These are phyloP conservation scores for Exophiala viscosa DNA, from an alignment of 2,329 filamentous ascomycete genomes.

Conservation along the genomic window DNA sequence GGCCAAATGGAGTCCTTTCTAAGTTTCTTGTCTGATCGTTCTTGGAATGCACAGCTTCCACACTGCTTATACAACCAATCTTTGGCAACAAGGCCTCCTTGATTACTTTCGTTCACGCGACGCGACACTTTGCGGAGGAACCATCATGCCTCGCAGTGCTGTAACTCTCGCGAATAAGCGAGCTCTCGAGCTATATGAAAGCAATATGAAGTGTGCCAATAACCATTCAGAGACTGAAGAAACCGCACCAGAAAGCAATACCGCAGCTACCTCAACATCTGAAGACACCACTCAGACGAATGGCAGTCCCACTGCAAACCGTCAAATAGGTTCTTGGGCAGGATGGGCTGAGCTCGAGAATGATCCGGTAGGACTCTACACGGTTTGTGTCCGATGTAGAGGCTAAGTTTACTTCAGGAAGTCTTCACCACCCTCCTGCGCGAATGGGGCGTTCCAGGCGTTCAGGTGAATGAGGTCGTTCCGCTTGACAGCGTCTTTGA, in stretches of 20 bases:
- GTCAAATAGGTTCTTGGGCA: constrained; percentile 30
- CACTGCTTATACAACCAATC: not conserved
- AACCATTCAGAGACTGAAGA: not conserved
- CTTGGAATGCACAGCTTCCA: not conserved
- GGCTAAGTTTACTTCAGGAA: constrained; percentile 48
- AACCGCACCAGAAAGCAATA: too few species aligned
- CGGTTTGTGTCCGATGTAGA: not conserved
- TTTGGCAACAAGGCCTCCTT: not conserved
- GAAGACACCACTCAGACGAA: constrained; percentile 9
- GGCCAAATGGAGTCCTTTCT: not conserved
- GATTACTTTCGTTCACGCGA: not conserved
- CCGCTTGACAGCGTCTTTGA: constrained; percentile 54
- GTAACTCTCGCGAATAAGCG: not conserved
- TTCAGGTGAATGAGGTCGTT: constrained; percentile 74
- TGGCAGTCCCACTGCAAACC: not conserved
- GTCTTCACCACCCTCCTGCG: constrained; percentile 83
- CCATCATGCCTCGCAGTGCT: not conserved
- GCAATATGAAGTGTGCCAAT: not conserved
- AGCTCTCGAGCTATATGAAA: not conserved
- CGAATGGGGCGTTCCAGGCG: constrained; percentile 69
- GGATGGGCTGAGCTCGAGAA: constrained; percentile 82
- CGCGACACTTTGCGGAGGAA: too few species aligned
- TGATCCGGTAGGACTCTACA: constrained; percentile 62
- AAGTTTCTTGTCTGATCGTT: not conserved
- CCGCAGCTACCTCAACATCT: not conserved